These are phyloP conservation scores for Celoporthe dispersa DNA, from an alignment of 2,329 filamentous ascomycete species.

Conservation along the genomic window DNA sequence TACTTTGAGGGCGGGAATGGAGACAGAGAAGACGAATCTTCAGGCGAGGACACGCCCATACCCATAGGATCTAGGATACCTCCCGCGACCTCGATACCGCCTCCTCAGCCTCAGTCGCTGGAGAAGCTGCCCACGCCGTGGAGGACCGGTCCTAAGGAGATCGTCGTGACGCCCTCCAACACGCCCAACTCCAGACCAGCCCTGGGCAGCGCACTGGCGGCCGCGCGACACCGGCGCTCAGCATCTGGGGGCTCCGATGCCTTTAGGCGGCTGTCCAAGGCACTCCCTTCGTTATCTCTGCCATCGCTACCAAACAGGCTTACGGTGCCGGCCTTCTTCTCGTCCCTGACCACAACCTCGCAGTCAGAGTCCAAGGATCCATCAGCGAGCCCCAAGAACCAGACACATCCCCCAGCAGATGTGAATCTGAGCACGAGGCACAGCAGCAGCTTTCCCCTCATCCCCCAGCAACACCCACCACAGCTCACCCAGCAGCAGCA, in stretches of 20 bases:
- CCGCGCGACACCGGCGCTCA: constrained; percentile 53
- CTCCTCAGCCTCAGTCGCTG: constrained; percentile 28
- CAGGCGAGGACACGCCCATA: constrained; percentile 21
- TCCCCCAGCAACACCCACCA: constrained; percentile 18
- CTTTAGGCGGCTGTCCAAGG: constrained; percentile 60
- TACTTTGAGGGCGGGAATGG: constrained; percentile 39
- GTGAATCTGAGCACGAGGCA: constrained; percentile 31
- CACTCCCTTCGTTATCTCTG: constrained; percentile 59
- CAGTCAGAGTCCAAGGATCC: constrained; percentile 34
- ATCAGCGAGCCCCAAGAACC: constrained; percentile 27
- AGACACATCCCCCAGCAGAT: no score
- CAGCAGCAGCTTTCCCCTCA: constrained; percentile 20
- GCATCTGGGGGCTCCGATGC: constrained; percentile 62
- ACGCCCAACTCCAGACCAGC: constrained; percentile 40
- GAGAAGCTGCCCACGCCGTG: constrained; percentile 41
- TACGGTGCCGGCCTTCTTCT: constrained; percentile 46
- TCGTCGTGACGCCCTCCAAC: constrained; percentile 35
- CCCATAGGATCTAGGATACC: constrained; percentile 10
- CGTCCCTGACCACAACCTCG: constrained; percentile 37
- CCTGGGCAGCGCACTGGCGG: constrained; percentile 53
- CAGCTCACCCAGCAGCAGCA: constrained; percentile 12
- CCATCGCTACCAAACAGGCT: constrained; percentile 44
- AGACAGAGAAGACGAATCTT: constrained; percentile 22
- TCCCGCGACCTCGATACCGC: constrained; percentile 14
- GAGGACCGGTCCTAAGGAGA: constrained; percentile 47